Evolutionary conservation across 257 asterid species (phyloP).

Genomic region (Linderniella brevidens): DNA sequence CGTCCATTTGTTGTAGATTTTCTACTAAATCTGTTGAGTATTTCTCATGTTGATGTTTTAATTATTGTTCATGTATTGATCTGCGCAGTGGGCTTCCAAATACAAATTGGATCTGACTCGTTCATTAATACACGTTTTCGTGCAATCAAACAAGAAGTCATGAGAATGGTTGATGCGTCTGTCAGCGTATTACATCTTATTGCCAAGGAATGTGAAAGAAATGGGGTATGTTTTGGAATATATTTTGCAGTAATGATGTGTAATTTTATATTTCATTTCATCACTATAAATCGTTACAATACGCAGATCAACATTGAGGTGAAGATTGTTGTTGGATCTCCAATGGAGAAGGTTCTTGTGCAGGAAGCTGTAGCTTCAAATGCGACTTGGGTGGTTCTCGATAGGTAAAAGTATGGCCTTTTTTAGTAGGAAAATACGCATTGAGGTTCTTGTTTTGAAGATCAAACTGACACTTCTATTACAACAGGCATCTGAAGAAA

Average conservation of each 20-base stretch:
- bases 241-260: background rate
- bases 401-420: slow-evolving; percentile 31
- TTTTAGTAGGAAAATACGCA: background rate
- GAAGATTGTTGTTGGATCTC: slow-evolving; percentile 53
- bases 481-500: slow-evolving; percentile 47
- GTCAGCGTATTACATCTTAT: slow-evolving; percentile 28
- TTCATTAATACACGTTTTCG: slow-evolving; percentile 36
- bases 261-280: slow-evolving; percentile 2
- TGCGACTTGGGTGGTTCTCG: slow-evolving; percentile 53
- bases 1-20: slow-evolving; percentile 6
- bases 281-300: background rate
- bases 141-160: slow-evolving; percentile 41
- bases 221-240: slow-evolving; percentile 27
- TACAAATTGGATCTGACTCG: slow-evolving; percentile 31
- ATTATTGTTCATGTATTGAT: slow-evolving; percentile 1
- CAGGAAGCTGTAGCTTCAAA: slow-evolving; percentile 43
- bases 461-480: slow-evolving; percentile 8
- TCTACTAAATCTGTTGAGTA: background rate
- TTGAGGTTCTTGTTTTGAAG: background rate
- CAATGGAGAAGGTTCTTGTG: slow-evolving; percentile 33
- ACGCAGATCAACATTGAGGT: slow-evolving; percentile 52
- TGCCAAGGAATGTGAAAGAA: slow-evolving; percentile 35
- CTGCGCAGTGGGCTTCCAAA: slow-evolving; percentile 62
- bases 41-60: background rate
- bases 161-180: slow-evolving; percentile 30